Evolutionary conservation across 371 early-diverging fungal genomes (phyloP).

Genomic region (Mortierella sp.): DNA sequence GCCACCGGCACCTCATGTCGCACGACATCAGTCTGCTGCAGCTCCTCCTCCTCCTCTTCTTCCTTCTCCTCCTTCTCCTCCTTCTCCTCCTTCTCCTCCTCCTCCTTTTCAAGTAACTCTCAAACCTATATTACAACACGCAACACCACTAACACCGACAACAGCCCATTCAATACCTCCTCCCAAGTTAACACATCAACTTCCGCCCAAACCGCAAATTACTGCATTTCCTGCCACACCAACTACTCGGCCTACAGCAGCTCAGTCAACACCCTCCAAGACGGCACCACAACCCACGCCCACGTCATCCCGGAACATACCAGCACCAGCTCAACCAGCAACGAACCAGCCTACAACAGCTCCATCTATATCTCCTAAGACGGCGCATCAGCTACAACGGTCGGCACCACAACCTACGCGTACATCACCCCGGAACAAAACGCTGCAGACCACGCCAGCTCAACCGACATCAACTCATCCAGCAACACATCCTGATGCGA

Average conservation of each 20-base stretch:
- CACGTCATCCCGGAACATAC: not conserved
- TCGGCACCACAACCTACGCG: not conserved
- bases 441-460: not conserved
- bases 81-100: no score
- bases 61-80: no score
- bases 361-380: not conserved
- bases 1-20: not conserved
- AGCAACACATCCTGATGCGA: no score
- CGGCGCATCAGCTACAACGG: not conserved
- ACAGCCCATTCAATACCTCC: no score
- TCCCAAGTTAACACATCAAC: no score
- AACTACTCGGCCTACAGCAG: no score
- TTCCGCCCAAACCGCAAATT: no score
- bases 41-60: not conserved
- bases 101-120: not conserved
- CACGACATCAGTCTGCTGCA: not conserved
- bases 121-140: not conserved
- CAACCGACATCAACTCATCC: not conserved
- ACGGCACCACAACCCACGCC: not conserved
- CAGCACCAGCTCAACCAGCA: not conserved
- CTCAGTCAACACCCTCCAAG: not conserved
- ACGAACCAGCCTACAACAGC: not conserved
- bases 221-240: no score
- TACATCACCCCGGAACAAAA: not conserved
- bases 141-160: no score